Evolutionary conservation across 2,329 filamentous ascomycete species (phyloP).

Genomic region (Nannizziopsis barbatae): DNA sequence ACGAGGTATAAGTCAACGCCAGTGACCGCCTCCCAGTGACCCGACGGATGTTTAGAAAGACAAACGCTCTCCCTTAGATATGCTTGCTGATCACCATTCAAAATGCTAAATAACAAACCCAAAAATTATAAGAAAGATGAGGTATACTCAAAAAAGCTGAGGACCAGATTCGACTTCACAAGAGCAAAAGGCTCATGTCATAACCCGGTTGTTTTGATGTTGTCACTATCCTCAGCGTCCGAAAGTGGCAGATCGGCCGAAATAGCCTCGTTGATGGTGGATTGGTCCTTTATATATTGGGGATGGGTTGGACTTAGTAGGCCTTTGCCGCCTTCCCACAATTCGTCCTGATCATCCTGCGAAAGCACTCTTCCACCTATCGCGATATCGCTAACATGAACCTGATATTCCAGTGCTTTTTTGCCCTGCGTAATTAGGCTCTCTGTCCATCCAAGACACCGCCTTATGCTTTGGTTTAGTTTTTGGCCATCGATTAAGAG

Average conservation of each 20-base stretch:
- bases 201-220: background rate
- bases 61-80: too few species aligned
- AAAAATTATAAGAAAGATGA: too few species aligned
- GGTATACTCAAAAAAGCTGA: too few species aligned
- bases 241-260: background rate
- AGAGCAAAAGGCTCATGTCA: background rate
- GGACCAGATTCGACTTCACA: background rate
- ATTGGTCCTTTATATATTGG: background rate
- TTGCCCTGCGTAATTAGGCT: constrained; percentile 78
- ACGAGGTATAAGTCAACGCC: too few species aligned
- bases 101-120: too few species aligned
- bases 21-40: too few species aligned
- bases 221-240: background rate
- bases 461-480: constrained; percentile 86
- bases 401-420: constrained; percentile 73
- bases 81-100: too few species aligned
- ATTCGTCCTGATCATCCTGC: constrained; percentile 49
- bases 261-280: background rate
- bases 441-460: constrained; percentile 82
- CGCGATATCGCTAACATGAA: constrained; percentile 66
- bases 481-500: constrained; percentile 82
- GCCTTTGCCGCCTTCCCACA: constrained; percentile 25
- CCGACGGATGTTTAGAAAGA: too few species aligned
- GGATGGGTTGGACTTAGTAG: constrained; percentile 24
- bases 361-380: constrained; percentile 69